phyloP scores from a whole-genome alignment of 176 grass and related monocot genomes.

The Oropetium thomaeum region DNA sequence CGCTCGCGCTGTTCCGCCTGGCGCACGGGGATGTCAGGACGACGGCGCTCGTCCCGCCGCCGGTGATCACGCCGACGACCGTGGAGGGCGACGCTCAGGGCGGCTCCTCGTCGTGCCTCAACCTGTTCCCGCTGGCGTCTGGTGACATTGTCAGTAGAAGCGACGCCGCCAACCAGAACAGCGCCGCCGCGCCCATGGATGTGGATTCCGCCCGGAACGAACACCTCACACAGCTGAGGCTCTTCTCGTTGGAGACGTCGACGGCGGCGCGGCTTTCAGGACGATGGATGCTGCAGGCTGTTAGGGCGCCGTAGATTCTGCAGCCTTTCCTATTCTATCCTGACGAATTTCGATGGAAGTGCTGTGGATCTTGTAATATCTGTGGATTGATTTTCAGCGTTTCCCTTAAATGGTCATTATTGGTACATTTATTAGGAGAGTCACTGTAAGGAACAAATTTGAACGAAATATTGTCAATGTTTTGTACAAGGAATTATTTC shows the following conservation, averaged over 20 bases:
- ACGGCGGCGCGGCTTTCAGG: background rate
- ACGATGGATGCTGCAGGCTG: background rate
- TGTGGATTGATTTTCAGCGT: too few relatives aligned
- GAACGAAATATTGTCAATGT: too few relatives aligned
- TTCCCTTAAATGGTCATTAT: too few relatives aligned
- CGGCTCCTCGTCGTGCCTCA: background rate
- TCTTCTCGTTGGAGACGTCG: background rate
- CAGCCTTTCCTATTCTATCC: too few relatives aligned
- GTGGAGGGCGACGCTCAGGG: background rate
- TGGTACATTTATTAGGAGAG: too few relatives aligned
- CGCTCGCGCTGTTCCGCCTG: slow-evolving; percentile 12
- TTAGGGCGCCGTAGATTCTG: slow-evolving; percentile 15
- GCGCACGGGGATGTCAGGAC: background rate
- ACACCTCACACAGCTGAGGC: background rate
- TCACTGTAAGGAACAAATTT: too few relatives aligned
- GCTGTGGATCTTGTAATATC: too few relatives aligned
- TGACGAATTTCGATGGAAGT: too few relatives aligned
- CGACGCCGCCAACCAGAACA: too few relatives aligned
- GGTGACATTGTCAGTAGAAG: background rate
- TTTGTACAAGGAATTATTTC: too few relatives aligned
- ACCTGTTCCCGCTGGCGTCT: slow-evolving; percentile 8
- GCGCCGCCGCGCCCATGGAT: background rate
- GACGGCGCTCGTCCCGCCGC: too few relatives aligned
- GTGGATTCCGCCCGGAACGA: background rate
- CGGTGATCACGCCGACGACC: background rate